Evolutionary conservation across 495 filamentous ascomycete species (phyloP).

Genomic region (Beverwykella pulmonaria): DNA sequence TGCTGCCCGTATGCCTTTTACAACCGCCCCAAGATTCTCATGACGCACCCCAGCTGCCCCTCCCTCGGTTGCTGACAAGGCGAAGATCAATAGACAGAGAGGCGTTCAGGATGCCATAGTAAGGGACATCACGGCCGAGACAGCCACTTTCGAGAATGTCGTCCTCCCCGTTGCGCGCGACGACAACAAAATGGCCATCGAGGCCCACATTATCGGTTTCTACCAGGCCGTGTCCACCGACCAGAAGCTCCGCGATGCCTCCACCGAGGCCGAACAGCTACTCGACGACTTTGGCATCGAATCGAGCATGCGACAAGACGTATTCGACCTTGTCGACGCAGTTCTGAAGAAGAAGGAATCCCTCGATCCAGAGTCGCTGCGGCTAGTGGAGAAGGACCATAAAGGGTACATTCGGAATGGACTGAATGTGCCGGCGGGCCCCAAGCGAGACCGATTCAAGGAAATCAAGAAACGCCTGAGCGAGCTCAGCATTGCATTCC

Average conservation of each 20-base stretch:
- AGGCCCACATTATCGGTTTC: constrained; percentile 52
- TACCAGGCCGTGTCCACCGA: constrained; percentile 53
- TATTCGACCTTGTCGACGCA: constrained; percentile 66
- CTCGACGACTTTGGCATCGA: constrained; percentile 70
- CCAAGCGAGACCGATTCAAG: constrained; percentile 67
- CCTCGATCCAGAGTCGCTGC: constrained; percentile 65
- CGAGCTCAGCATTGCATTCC: constrained; percentile 66
- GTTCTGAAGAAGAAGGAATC: constrained; percentile 59
- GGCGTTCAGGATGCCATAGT: constrained; percentile 75
- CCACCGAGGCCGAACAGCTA: constrained; percentile 67
- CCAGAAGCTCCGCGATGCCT: constrained; percentile 57
- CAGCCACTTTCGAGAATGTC: constrained; percentile 51
- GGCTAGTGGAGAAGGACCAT: constrained; percentile 69
- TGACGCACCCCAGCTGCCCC: background rate
- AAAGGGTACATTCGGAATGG: constrained; percentile 68
- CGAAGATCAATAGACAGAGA: constrained; percentile 64
- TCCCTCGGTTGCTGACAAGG: constrained; percentile 15
- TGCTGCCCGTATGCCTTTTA: too few species aligned
- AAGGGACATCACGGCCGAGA: constrained; percentile 62
- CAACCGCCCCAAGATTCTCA: too few species aligned
- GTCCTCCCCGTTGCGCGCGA: constrained; percentile 51
- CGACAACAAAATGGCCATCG: constrained; percentile 49
- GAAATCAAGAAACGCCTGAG: constrained; percentile 72
- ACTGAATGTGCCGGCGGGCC: constrained; percentile 62
- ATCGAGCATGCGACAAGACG: constrained; percentile 67